A percentile compares a stretch with the other conserved stretches of the same genome.
phyloP scores from a whole-genome alignment of 2,329 filamentous ascomycete species.

The Rosellinia necatrix region DNA sequence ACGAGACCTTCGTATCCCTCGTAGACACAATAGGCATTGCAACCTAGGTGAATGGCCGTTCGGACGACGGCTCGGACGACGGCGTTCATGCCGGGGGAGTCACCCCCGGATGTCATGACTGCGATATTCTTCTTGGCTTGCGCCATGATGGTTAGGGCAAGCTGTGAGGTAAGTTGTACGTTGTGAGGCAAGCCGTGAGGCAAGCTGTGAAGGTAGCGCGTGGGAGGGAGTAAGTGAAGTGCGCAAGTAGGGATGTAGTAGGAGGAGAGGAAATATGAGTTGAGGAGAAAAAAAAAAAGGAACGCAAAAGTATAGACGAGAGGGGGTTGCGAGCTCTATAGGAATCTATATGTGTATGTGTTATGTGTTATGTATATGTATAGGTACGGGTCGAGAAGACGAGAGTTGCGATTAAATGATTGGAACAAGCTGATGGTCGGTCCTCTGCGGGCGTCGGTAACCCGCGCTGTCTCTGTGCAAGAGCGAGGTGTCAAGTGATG shows the following conservation, averaged over 20 bases:
- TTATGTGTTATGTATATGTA: too few species aligned
- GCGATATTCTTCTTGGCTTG: slow-evolving; percentile 71
- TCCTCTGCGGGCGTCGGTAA: neutral
- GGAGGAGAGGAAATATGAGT: neutral
- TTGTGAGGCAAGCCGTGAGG: neutral
- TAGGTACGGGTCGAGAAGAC: too few species aligned
- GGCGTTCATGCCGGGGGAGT: slow-evolving; percentile 94
- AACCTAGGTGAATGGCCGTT: slow-evolving; percentile 83
- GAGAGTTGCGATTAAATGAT: neutral
- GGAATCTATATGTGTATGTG: slow-evolving; percentile 3
- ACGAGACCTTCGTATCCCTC: slow-evolving; percentile 97
- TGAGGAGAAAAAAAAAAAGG: neutral
- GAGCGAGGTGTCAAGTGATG: slow-evolving; percentile 12
- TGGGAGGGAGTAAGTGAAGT: too few species aligned
- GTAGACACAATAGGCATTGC: slow-evolving; percentile 80
- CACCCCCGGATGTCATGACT: slow-evolving; percentile 92
- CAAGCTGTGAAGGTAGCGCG: too few species aligned
- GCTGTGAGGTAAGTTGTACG: neutral
- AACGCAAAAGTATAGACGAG: neutral
- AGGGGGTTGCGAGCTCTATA: neutral
- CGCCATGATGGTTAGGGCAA: slow-evolving; percentile 49
- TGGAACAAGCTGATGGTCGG: neutral
- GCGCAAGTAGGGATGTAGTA: neutral
- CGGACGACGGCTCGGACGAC: slow-evolving; percentile 89
- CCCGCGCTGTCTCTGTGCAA: slow-evolving; percentile 8